Percentiles rank a stretch among this genome's conserved stretches.
phyloP scores from a whole-genome alignment of 2,329 filamentous ascomycete species.

The Mycosphaerelloides madeirae region DNA sequence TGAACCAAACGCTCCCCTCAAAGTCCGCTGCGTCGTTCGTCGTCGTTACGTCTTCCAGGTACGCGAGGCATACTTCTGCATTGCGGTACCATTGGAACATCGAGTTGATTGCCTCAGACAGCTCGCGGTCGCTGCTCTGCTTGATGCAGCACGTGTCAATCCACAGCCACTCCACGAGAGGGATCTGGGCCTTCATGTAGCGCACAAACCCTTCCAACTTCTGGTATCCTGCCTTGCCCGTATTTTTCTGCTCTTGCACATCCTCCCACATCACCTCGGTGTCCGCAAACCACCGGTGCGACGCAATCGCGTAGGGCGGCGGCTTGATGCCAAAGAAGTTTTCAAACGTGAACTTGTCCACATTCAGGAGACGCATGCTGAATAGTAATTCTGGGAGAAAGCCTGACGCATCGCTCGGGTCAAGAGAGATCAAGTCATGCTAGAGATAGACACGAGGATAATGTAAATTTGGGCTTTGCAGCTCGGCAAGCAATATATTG shows the following conservation, averaged over 20 bases:
- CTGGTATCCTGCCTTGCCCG: slow-evolving; percentile 5
- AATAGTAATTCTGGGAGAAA: no score
- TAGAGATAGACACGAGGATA: neutral
- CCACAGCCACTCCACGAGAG: slow-evolving; percentile 10
- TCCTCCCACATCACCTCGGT: slow-evolving; percentile 5
- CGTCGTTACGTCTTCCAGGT: slow-evolving; percentile 8
- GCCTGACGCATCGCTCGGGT: neutral
- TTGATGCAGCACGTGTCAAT: slow-evolving; percentile 24
- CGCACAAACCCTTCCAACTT: slow-evolving; percentile 7
- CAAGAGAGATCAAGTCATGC: neutral
- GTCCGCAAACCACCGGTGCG: slow-evolving; percentile 8
- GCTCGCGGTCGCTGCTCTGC: slow-evolving; percentile 14
- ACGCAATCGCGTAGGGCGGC: slow-evolving; percentile 10
- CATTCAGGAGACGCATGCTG: slow-evolving; percentile 11
- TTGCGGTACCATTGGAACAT: slow-evolving; percentile 17
- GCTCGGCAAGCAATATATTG: neutral
- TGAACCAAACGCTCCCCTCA: slow-evolving; percentile 1
- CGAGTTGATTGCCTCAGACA: no score
- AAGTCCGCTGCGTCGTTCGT: neutral
- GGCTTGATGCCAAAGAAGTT: neutral
- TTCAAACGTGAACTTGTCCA: slow-evolving; percentile 4
- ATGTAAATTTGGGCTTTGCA: no score
- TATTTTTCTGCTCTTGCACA: slow-evolving; percentile 2
- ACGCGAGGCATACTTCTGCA: slow-evolving; percentile 16
- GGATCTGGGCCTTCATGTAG: slow-evolving; percentile 3